Conservation (phyloP, 768 basidiomycete species). For the Lactarius quietus region DNA sequence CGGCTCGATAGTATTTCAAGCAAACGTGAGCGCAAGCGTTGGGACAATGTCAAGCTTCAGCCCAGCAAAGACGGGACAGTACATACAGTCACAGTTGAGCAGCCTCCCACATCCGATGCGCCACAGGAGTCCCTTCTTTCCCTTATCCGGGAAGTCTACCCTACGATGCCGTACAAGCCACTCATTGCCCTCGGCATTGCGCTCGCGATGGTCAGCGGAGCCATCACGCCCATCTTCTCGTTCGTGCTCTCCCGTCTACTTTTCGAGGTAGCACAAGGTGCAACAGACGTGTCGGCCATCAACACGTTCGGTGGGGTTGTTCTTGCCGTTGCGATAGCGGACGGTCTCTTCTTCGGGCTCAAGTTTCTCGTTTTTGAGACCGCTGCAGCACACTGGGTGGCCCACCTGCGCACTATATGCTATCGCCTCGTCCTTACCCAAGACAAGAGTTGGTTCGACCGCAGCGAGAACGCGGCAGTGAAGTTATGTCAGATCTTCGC, state of each 20-base stretch:
- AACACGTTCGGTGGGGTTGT: constrained; percentile 70
- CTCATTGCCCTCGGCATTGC: constrained; percentile 66
- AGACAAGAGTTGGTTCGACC: constrained; percentile 88
- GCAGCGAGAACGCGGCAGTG: constrained; percentile 52
- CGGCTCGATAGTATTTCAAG: neutral
- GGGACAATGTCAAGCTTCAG: constrained; percentile 31
- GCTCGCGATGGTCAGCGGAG: constrained; percentile 68
- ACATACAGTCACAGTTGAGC: constrained; percentile 22
- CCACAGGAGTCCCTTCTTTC: constrained; percentile 39
- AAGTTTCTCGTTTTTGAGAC: constrained; percentile 83
- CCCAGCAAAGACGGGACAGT: constrained; percentile 30
- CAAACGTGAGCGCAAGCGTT: constrained; percentile 35
- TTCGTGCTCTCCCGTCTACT: constrained; percentile 81
- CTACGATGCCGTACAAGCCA: constrained; percentile 70
- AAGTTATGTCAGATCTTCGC: constrained; percentile 70
- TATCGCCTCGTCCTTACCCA: constrained; percentile 64
- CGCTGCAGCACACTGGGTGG: constrained; percentile 71
- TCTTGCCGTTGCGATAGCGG: constrained; percentile 67
- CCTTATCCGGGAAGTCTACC: constrained; percentile 56
- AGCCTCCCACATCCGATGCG: constrained; percentile 17
- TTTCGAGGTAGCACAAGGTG: constrained; percentile 69
- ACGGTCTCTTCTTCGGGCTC: constrained; percentile 69
- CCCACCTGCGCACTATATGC: constrained; percentile 51
- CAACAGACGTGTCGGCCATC: constrained; percentile 55
- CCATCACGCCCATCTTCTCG: constrained; percentile 90